Percentiles rank a stretch among this genome's conserved stretches.
phyloP scores from a whole-genome alignment of 768 basidiomycete genomes.

The Lepiota venenata region DNA sequence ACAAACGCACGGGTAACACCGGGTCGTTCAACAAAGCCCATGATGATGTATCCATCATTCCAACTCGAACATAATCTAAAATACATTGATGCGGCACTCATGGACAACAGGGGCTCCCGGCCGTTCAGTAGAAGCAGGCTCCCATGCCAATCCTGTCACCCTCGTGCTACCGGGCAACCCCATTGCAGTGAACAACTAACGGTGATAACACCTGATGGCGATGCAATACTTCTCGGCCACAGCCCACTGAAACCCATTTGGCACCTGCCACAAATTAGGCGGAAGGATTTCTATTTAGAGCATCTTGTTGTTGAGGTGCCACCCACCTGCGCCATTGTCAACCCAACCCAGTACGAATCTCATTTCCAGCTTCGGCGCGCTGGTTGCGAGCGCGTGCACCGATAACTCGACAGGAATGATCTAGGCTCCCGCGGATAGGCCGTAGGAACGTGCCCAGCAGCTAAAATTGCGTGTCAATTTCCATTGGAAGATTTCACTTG shows the following conservation, averaged over 20 bases:
- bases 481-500: too few relatives aligned
- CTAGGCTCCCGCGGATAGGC: too few relatives aligned
- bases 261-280: constrained; percentile 4
- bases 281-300: constrained; percentile 9
- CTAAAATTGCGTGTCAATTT: too few relatives aligned
- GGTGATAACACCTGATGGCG: constrained; percentile 5
- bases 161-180: background rate
- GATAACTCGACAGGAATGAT: background rate
- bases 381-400: background rate
- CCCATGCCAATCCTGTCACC: constrained; percentile 1
- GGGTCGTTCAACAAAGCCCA: too few relatives aligned
- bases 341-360: background rate
- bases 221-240: background rate
- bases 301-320: too few relatives aligned
- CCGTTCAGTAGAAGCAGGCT: background rate
- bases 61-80: background rate
- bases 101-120: too few relatives aligned
- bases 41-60: constrained; percentile 3
- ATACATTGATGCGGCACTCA: background rate
- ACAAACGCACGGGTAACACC: too few relatives aligned
- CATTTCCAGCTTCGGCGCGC: too few relatives aligned
- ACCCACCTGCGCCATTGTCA: background rate
- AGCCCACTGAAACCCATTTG: background rate
- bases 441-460: too few relatives aligned
- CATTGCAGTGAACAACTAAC: background rate